Base-by-base conservation (phyloP, 805 yeast species). In the Hanseniaspora lachancei region DNA sequence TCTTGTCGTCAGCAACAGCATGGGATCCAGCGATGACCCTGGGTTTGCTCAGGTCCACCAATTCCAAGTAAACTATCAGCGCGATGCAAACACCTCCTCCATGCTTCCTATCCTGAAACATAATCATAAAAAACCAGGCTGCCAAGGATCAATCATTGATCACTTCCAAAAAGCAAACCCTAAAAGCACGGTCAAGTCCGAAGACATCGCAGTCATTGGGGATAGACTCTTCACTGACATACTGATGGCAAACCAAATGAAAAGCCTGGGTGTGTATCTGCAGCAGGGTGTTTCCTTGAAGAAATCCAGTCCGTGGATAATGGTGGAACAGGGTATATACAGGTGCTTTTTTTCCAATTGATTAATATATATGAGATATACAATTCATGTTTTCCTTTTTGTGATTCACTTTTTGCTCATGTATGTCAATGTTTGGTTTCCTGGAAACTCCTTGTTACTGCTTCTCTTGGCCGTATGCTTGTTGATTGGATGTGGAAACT, bases 221-320 rank as follows among this genome's bases (percentile, higher is more conserved):
- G 98, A 93, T 62, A 71, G 98, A 40, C 73, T 93, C 27, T 81
- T 89, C 69, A 93, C 98, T 0, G 98, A 93, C 67, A 77, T 93
- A 55, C 70, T 89, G 53, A 86, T 93, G 95, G 96, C 97, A 20
- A 91, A 93, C 63, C 74, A 82, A 74, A 88, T 91, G 95, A 95
- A 95, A 0, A 74, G 93, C 0, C 78, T 80, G 68, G 86, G 91
- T 0, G 74, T 88, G 3, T 93, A 97, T 96, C 64, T 93, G 1
- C 72, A 77, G 52, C 81, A 81, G 24, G 97, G 97, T 4, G 95
- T 89, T 1, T 6, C 10, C 2, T 32, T 53, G 50, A 5, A 71
- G 70, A 56, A 67, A 71, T 46, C 36, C 21, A 53, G 35, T 39
- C 76, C 84, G 8, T 34, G 48, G 40, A 53, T 53, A 20, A 36